Conservation (phyloP, 2,329 filamentous ascomycete genomes). For the Fusarium falciforme region DNA sequence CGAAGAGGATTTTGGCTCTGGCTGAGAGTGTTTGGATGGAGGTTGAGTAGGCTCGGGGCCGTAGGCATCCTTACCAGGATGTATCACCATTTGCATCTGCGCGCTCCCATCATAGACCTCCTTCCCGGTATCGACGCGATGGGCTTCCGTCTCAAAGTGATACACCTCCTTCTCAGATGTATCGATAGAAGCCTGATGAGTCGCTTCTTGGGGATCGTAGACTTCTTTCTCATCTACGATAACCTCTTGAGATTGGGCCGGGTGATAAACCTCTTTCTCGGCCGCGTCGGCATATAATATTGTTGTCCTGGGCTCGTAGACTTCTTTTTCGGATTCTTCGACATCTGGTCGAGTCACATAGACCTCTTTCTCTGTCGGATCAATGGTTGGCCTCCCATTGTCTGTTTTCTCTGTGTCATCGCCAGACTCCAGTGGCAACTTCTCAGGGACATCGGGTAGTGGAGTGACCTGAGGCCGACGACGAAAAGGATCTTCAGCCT, state of each 20-base stretch:
- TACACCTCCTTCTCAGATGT: neutral
- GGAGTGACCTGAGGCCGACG: neutral
- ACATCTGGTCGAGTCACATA: neutral
- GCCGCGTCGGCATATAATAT: neutral
- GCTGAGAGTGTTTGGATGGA: neutral
- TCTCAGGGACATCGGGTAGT: constrained; percentile 12
- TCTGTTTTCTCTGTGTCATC: neutral
- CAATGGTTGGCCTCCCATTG: neutral
- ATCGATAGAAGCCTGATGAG: neutral
- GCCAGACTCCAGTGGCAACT: neutral
- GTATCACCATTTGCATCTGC: neutral
- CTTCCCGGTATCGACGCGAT: constrained; percentile 14
- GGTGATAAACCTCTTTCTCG: constrained; percentile 6
- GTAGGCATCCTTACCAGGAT: neutral
- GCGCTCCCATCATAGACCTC: constrained; percentile 1
- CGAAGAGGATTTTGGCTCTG: neutral
- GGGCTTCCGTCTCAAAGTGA: constrained; percentile 2
- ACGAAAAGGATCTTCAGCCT: neutral
- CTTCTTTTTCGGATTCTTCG: constrained; percentile 14
- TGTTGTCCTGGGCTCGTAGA: neutral
- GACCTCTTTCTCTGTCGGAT: constrained; percentile 24
- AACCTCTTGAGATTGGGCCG: neutral
- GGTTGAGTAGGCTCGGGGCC: neutral
- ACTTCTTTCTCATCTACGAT: constrained; percentile 7
- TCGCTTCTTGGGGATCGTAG: neutral